Conservation (phyloP, 495 filamentous ascomycete species). For the Penicillium herquei region DNA sequence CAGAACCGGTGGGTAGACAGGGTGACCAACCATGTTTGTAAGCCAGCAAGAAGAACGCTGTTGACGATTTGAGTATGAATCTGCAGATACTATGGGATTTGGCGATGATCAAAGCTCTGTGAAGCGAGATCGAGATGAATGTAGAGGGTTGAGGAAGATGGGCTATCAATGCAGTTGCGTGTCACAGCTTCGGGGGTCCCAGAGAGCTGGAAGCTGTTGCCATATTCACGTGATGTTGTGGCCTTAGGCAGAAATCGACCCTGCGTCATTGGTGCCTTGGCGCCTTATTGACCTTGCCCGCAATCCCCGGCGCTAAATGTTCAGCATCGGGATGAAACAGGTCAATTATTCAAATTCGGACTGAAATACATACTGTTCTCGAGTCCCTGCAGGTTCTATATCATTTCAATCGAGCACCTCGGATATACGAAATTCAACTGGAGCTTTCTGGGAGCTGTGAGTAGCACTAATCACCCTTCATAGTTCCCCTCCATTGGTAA, state of each 20-base stretch:
- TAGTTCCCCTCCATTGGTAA: conserved; percentile 25
- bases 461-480: conserved; percentile 5
- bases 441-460: background rate
- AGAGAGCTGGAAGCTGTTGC: conserved; percentile 31
- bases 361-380: background rate
- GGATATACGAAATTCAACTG: background rate
- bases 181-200: conserved; percentile 14
- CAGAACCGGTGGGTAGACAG: conserved; percentile 8
- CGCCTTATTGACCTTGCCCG: conserved; percentile 15
- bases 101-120: background rate
- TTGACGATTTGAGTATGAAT: conserved; percentile 8
- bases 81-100: background rate
- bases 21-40: conserved; percentile 38
- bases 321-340: background rate
- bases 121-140: conserved; percentile 6
- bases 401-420: background rate
- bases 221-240: conserved; percentile 21
- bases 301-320: background rate
- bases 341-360: background rate
- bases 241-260: conserved; percentile 22
- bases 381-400: background rate
- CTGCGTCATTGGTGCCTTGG: conserved; percentile 20
- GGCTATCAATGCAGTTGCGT: conserved; percentile 17
- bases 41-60: conserved; percentile 19
- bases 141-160: conserved; percentile 19